Conservation (phyloP, 371 early-diverging fungal species). For the Rhizopus stolonifer region DNA sequence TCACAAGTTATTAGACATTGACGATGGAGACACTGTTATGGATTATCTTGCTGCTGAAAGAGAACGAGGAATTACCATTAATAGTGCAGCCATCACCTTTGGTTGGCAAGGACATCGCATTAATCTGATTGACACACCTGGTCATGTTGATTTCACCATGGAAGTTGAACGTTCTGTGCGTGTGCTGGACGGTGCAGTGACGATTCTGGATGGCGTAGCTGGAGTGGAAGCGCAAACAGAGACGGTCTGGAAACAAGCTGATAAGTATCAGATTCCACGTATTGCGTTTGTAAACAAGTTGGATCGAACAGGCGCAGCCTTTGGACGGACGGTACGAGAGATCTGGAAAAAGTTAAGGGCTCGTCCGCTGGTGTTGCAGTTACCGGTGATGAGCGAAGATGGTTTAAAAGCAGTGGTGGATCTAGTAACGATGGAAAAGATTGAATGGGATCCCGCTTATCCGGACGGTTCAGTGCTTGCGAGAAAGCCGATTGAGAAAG, state of each 20-base stretch:
- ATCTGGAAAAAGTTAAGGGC: slow-evolving; percentile 68
- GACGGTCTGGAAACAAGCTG: slow-evolving; percentile 91
- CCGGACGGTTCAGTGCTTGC: slow-evolving; percentile 54
- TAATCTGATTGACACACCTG: slow-evolving; percentile 96
- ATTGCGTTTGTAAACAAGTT: slow-evolving; percentile 94
- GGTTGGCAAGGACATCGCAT: slow-evolving; percentile 84
- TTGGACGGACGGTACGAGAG: slow-evolving; percentile 63
- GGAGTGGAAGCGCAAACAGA: slow-evolving; percentile 98
- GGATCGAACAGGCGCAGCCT: slow-evolving; percentile 84
- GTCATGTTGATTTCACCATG: slow-evolving; percentile 95
- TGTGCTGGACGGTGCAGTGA: slow-evolving; percentile 93
- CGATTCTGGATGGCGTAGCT: slow-evolving; percentile 89
- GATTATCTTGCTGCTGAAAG: slow-evolving; percentile 91
- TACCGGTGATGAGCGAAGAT: slow-evolving; percentile 62
- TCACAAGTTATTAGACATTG: slow-evolving; percentile 61
- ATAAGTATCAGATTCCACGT: slow-evolving; percentile 80
- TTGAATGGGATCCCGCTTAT: slow-evolving; percentile 61
- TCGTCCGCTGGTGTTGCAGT: slow-evolving; percentile 71
- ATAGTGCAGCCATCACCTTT: slow-evolving; percentile 93
- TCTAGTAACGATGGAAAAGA: slow-evolving; percentile 70
- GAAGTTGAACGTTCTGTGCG: slow-evolving; percentile 93
- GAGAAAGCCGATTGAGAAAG: slow-evolving; percentile 26
- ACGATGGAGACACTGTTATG: slow-evolving; percentile 92
- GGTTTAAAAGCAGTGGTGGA: slow-evolving; percentile 72
- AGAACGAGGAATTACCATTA: slow-evolving; percentile 94